Evolutionary conservation across 441 rosid genomes (phyloP).

Genomic region (Biscutella laevigata): DNA sequence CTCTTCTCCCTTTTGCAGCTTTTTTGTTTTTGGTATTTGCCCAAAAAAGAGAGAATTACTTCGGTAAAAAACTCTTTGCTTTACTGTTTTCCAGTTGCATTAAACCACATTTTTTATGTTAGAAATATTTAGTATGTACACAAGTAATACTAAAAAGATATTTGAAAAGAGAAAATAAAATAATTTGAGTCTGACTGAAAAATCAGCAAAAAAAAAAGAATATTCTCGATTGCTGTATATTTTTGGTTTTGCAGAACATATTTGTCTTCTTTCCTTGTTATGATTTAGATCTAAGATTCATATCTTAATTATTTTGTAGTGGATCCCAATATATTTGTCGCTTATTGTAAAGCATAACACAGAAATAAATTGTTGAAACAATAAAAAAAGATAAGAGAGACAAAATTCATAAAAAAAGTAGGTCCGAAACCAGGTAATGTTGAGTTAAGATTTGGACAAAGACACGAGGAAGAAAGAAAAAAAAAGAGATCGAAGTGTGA

Average conservation of each 20-base stretch:
- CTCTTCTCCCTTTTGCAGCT: constrained; percentile 2
- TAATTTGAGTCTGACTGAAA: too few relatives aligned
- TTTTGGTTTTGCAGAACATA: neutral
- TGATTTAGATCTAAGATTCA: constrained; percentile 6
- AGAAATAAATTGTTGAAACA: neutral
- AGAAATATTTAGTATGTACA: too few relatives aligned
- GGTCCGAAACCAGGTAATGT: constrained; percentile 22
- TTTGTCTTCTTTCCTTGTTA: neutral
- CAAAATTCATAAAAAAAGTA: constrained; percentile 1
- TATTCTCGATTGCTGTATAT: neutral
- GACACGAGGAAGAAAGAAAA: constrained; percentile 11
- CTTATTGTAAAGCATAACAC: constrained; percentile 13
- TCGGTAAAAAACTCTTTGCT: too few relatives aligned
- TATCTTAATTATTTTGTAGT: constrained; percentile 10
- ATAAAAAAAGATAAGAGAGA: constrained; percentile 1
- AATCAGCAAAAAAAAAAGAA: too few relatives aligned
- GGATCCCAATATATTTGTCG: constrained; percentile 6
- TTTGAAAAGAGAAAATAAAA: too few relatives aligned
- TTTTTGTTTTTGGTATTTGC: constrained; percentile 3
- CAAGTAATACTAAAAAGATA: too few relatives aligned
- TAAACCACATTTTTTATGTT: too few relatives aligned
- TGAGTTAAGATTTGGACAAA: constrained; percentile 12
- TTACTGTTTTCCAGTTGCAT: too few relatives aligned
- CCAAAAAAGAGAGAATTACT: neutral
- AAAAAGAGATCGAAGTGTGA: constrained; percentile 16